These are phyloP conservation scores for Kuraishia ogatae DNA, from an alignment of 805 yeast genomes.

Conservation along the genomic window DNA sequence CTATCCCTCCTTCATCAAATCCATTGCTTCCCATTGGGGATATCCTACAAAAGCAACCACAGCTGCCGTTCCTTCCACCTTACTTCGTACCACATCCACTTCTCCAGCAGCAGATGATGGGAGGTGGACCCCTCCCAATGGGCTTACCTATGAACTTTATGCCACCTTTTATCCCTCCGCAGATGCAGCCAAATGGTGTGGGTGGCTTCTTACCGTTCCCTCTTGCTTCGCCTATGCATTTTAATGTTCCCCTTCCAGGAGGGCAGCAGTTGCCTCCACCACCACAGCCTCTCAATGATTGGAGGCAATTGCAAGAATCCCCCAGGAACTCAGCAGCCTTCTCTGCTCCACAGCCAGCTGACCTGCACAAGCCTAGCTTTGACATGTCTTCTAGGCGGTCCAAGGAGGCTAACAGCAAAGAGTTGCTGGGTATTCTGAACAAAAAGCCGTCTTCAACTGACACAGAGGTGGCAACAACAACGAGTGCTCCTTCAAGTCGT, in stretches of 20 bases:
- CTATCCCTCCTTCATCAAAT: conserved; percentile 1
- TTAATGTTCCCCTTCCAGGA: conserved; percentile 7
- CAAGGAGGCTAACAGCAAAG: conserved; percentile 22
- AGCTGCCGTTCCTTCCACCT: conserved; percentile 4
- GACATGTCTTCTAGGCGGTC: conserved; percentile 17
- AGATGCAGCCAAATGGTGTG: conserved; percentile 1
- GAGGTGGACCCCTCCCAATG: conserved; percentile 4
- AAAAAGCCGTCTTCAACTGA: neutral
- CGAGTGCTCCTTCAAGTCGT: neutral
- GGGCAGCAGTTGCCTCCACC: conserved; percentile 6
- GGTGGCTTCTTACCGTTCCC: neutral
- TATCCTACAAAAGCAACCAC: conserved; percentile 4
- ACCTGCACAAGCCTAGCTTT: conserved; percentile 23
- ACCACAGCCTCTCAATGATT: neutral
- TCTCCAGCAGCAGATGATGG: conserved; percentile 3
- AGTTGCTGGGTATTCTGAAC: conserved; percentile 15
- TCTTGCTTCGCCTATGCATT: neutral
- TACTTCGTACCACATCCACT: neutral
- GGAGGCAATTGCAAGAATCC: neutral
- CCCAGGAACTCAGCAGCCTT: neutral
- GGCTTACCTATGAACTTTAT: conserved; percentile 6
- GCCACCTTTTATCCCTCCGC: conserved; percentile 7
- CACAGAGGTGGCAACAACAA: neutral
- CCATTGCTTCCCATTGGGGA: conserved; percentile 1
- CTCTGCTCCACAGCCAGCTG: neutral